Base-by-base conservation (phyloP, 2,329 filamentous ascomycete species). In the Diaporthe citri region DNA sequence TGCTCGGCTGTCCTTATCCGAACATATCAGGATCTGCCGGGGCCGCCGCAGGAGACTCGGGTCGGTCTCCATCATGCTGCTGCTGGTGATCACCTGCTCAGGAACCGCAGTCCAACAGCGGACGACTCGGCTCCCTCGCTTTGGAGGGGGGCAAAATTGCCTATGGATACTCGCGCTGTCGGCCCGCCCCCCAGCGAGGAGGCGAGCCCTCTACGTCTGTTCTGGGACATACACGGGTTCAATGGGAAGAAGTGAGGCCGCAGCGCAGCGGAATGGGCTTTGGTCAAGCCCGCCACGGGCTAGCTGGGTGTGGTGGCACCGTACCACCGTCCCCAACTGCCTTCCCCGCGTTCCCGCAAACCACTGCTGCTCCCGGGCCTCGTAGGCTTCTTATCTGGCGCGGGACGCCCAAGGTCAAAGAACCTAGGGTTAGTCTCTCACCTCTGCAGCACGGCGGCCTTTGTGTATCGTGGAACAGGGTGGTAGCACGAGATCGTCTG, bases 1-100 rank as follows among this genome's bases (percentile, higher is more conserved):
- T 28, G 48, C 64, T 69, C 64, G 64, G 64, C 34, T 69, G 48
- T 22, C 22, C 22, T 25, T 52, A 69, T 69, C 64, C 64, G 64
- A 55, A 55, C 46, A 69, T 69, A 46, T 55, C 25, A 39, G 48
- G 34, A 69, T 28, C 46, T 52, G 34, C 64, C 64, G 64, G 34
- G n/a, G 48, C 64, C 48, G 64, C 64, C 64, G 62, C 62, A 36
- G 22, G 43, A 51, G 28, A 20, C n/a, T 67, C 46, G 64, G 46
- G 31, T 39, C 34, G 36, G 36, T 39, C 36, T 39, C 36, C 36
- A 41, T 48, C 46, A 52, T 67, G 13, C 46, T 64, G 41, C 15
- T 43, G 56, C 13, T 48, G 60, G 20, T 52, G 48, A 69, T 69
- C 64, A 69, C 64, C 64, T 69, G 64, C 48, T 31, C 46, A 39